Percentiles rank a stretch among this genome's conserved stretches.
Evolutionary conservation across 192 early-diverging fungal genomes (phyloP).

Genomic region (Coemansia sp.): DNA sequence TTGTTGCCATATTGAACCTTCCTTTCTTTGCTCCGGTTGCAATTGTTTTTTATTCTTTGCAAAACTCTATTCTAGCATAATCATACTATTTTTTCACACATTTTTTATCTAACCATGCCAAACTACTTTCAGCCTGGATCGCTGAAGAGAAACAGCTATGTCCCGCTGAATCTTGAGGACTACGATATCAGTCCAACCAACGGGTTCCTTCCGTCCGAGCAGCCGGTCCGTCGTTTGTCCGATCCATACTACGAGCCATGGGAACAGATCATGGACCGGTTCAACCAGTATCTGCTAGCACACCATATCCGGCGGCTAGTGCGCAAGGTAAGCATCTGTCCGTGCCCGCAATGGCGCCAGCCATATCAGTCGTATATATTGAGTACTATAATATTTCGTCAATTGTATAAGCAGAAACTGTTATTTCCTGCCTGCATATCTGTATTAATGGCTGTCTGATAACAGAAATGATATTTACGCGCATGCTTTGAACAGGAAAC

Average conservation of each 20-base stretch:
- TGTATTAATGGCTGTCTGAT: too few relatives aligned
- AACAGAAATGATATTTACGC: too few relatives aligned
- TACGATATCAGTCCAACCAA: constrained; percentile 80
- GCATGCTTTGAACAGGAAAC: too few relatives aligned
- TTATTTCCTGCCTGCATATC: background rate
- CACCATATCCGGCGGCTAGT: constrained; percentile 66
- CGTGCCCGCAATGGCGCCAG: too few relatives aligned
- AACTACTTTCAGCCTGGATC: background rate
- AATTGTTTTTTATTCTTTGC: too few relatives aligned
- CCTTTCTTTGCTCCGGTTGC: background rate
- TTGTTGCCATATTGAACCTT: background rate
- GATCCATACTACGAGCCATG: constrained; percentile 82
- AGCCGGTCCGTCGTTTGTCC: constrained; percentile 72
- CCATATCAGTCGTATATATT: background rate
- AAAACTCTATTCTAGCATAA: background rate
- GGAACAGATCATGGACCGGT: constrained; percentile 78
- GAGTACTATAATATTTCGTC: background rate
- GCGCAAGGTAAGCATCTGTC: constrained; percentile 59
- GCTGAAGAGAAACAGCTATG: constrained; percentile 6
- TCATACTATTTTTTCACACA: background rate
- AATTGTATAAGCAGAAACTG: constrained; percentile 2
- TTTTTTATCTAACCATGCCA: background rate
- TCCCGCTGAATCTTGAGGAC: constrained; percentile 60
- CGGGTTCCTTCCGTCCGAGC: constrained; percentile 82
- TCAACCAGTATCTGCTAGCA: constrained; percentile 72